These are phyloP conservation scores for Skeletonema grethae DNA, from an alignment of 108 stramenopile genomes.

Conservation along the genomic window DNA sequence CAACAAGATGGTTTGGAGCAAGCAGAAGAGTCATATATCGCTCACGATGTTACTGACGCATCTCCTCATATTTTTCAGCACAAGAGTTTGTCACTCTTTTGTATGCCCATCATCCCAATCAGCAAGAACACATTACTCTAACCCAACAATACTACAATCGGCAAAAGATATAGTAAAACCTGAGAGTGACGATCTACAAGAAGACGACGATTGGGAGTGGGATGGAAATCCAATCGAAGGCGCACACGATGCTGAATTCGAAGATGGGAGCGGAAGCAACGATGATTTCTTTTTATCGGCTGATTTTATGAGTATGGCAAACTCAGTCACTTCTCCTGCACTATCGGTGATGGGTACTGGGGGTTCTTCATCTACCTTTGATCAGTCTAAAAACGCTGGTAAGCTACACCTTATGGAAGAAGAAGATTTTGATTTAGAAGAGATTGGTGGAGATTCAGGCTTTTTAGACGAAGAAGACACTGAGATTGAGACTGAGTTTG, in stretches of 20 bases:
- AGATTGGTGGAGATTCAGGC: constrained; percentile 29
- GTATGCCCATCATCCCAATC: neutral
- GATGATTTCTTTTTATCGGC: constrained; percentile 19
- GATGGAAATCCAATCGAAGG: constrained; percentile 18
- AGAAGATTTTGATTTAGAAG: constrained; percentile 21
- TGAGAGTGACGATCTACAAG: neutral
- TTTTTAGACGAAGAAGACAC: constrained; percentile 9
- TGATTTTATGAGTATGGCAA: constrained; percentile 17
- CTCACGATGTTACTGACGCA: neutral
- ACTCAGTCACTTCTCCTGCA: constrained; percentile 14
- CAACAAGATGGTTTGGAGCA: neutral
- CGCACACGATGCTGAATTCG: constrained; percentile 28
- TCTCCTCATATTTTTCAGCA: neutral
- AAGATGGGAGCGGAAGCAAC: constrained; percentile 1
- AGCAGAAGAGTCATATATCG: neutral
- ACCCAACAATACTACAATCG: neutral
- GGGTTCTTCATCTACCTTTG: constrained; percentile 1
- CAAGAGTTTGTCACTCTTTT: neutral
- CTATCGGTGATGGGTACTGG: neutral
- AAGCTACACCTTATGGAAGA: constrained; percentile 12
- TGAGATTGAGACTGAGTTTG: neutral
- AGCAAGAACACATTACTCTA: neutral
- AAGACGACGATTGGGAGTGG: constrained; percentile 8
- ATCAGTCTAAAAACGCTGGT: constrained; percentile 6
- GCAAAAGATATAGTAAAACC: neutral